Evolutionary conservation across 257 asterid genomes (phyloP).

Genomic region (Solanum commersonii): DNA sequence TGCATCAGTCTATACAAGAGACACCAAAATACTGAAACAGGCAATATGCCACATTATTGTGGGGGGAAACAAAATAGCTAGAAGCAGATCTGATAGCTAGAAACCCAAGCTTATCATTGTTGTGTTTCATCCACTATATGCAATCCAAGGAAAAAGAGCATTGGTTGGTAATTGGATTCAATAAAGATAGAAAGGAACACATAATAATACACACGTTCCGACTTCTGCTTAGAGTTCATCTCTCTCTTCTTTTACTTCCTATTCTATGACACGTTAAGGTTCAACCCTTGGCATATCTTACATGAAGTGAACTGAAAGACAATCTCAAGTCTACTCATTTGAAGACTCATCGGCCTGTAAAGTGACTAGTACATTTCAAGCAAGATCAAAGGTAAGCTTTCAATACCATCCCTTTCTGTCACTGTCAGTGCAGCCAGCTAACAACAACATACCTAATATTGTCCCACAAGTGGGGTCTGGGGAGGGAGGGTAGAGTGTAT

Average conservation of each 20-base stretch:
- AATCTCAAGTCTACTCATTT: background rate
- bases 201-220: background rate
- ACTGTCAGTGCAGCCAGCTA: background rate
- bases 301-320: background rate
- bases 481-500: background rate
- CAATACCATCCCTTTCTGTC: background rate
- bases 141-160: background rate
- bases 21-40: background rate
- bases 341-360: background rate
- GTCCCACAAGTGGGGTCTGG: background rate
- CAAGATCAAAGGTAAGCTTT: background rate
- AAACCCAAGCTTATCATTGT: background rate
- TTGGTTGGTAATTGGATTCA: background rate
- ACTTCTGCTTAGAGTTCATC: background rate
- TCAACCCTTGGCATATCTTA: background rate
- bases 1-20: background rate
- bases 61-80: background rate
- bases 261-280: background rate
- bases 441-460: background rate
- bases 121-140: background rate
- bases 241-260: background rate
- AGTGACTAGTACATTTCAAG: background rate
- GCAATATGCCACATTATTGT: background rate
- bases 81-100: background rate
- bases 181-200: background rate